A percentile compares a stretch with the other conserved stretches of the same genome.
Evolutionary conservation across 495 filamentous ascomycete species (phyloP).

Genomic region (Penicillium lagena): DNA sequence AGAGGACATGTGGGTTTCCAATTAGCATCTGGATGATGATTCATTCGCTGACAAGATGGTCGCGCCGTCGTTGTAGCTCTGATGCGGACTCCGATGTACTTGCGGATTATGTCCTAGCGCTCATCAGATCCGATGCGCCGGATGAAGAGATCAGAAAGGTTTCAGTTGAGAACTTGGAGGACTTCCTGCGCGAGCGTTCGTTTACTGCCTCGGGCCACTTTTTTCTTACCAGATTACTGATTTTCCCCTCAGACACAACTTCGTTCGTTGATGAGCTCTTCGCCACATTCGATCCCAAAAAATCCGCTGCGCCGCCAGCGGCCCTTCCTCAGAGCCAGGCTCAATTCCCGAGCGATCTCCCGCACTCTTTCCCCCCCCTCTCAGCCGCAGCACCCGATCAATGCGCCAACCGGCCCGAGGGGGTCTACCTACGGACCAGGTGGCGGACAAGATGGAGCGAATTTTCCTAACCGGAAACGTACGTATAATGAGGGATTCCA

Average conservation of each 20-base stretch:
- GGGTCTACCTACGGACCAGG: slow-evolving; percentile 15
- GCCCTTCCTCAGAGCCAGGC: slow-evolving; percentile 47
- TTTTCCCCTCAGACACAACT: slow-evolving; percentile 49
- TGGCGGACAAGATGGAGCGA: slow-evolving; percentile 6
- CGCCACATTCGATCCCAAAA: slow-evolving; percentile 55
- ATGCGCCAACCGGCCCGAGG: slow-evolving; percentile 29
- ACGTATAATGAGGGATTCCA: slow-evolving; percentile 52
- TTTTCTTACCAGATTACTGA: not conserved
- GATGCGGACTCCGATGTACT: slow-evolving; percentile 94
- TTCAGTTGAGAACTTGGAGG: slow-evolving; percentile 72
- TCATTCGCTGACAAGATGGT: too few species aligned
- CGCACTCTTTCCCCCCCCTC: slow-evolving; percentile 11
- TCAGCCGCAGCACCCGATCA: slow-evolving; percentile 23
- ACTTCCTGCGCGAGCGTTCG: slow-evolving; percentile 75
- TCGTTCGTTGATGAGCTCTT: slow-evolving; percentile 86
- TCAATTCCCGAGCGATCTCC: slow-evolving; percentile 37
- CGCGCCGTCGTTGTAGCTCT: slow-evolving; percentile 47
- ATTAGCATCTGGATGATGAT: too few species aligned
- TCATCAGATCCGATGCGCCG: slow-evolving; percentile 73
- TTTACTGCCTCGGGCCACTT: slow-evolving; percentile 26
- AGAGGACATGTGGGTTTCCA: slow-evolving; percentile 71
- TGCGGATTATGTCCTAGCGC: slow-evolving; percentile 91
- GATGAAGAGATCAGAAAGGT: slow-evolving; percentile 65
- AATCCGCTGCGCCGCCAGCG: slow-evolving; percentile 18
- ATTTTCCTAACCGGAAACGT: slow-evolving; percentile 45